phyloP scores from a whole-genome alignment of 2,329 filamentous ascomycete genomes.

The Alternaria burnsii region DNA sequence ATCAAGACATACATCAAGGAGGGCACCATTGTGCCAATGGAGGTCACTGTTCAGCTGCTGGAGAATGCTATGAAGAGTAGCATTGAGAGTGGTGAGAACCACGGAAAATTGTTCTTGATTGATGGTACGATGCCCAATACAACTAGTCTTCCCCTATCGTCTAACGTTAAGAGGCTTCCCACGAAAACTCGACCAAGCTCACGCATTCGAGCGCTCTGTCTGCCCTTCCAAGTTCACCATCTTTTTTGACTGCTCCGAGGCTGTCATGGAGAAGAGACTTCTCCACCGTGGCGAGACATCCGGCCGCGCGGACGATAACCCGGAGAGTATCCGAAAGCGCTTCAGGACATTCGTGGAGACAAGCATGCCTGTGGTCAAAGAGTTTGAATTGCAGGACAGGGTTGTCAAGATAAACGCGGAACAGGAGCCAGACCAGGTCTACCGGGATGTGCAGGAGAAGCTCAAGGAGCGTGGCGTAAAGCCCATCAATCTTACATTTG shows the following conservation, averaged over 20 bases:
- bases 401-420: conserved; percentile 84
- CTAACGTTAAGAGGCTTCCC: conserved; percentile 72
- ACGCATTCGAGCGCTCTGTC: conserved; percentile 90
- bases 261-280: conserved; percentile 83
- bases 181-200: conserved; percentile 94
- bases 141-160: neutral
- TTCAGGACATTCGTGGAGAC: conserved; percentile 95
- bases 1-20: conserved; percentile 95
- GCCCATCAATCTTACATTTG: conserved; percentile 42
- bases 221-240: conserved; percentile 85
- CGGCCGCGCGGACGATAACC: conserved; percentile 91
- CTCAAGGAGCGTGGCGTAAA: conserved; percentile 47
- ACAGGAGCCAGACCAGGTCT: conserved; percentile 70
- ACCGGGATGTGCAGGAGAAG: conserved; percentile 58
- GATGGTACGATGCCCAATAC: conserved; percentile 58
- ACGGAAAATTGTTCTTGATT: conserved; percentile 76
- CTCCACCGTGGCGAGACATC: conserved; percentile 92
- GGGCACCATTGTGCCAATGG: conserved; percentile 97
- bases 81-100: conserved; percentile 60
- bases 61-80: conserved; percentile 89
- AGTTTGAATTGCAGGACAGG: conserved; percentile 77
- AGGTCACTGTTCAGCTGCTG: conserved; percentile 91
- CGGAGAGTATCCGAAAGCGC: conserved; percentile 93
- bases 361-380: conserved; percentile 95
- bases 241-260: conserved; percentile 93